Evolutionary conservation across 2,329 filamentous ascomycete species (phyloP), one percentile per base, ranked within the genome.

Genomic region (Neopestalotiopsis sp.): DNA sequence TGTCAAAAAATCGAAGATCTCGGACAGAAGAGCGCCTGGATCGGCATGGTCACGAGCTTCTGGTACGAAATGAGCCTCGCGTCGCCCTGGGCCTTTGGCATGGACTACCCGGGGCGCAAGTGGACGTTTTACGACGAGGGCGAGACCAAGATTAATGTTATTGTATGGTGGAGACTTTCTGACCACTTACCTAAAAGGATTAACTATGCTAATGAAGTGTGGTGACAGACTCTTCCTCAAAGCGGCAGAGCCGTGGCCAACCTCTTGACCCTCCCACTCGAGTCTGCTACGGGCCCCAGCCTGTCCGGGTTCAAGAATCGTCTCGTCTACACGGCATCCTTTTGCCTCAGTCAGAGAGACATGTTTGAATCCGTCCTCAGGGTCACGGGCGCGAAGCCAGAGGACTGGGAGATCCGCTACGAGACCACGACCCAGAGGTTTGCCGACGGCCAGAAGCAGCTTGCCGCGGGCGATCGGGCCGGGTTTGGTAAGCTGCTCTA

Each of bases 331-430:
- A 72, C 90, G 12, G 83, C 81, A 7, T 90, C 87, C 70, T 92
- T 91, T 79, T 76, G 80, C 12, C 72, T 90, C 70, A 88, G 79
- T 69, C 91, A 93, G 77, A 83, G 84, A 12, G 90, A 93, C 10
- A 92, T 93, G 81, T 83, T 93, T 67, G 85, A 86, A 53, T 86
- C 85, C n/a, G 78, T 90, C 13, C 83, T 90, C 73, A 85, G 86
- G 0, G 89, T 90, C 4, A 86, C 87, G 0, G 85, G 85, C 0
- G 88, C 86, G 0, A 86, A 79, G 1, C 87, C 90, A 53, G 79
- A 77, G 0, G 90, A 92, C 73, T 93, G 91, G 42, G 83, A 75
- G 2, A 84, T 93, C 67, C 81, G 75, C 1, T 77, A 84, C 7
- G 85, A 90, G 77, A 72, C 76, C 0, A 78, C 81, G 1, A 71